Base-by-base conservation (phyloP, 495 filamentous ascomycete genomes). In the Chaetomidium leptoderma region DNA sequence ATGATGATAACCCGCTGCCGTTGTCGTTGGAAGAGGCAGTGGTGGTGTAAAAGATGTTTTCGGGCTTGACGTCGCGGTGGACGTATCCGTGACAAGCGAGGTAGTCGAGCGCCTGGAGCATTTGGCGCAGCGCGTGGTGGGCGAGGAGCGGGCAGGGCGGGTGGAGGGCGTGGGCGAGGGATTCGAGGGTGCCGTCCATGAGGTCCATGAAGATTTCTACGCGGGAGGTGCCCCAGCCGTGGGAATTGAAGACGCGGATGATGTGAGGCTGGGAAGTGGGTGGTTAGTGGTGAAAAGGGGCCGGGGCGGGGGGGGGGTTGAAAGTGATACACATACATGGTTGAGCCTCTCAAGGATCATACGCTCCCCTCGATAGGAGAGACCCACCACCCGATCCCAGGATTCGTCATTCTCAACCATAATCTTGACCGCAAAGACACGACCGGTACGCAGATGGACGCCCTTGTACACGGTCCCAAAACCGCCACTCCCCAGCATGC, bases 31-130 rank as follows among this genome's bases (percentile, higher is more conserved):
- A 29, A 3, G 10, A 0, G 23, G 26, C 3, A 24, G 40, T 14
- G 27, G 19, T 24, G 9, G n/a, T 42, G 45, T 55, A 60, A 8
- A 60, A 44, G 43, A 60, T 60, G 45, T 60, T 60, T 4, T 60
- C 44, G 4, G 58, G 58, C 27, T 60, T 60, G 8, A 60, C 14
- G 36, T 60, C 58, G 26, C 58, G 52, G 42, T 60, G 52, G 19
- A 60, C 44, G 16, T 36, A 14, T 13, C 40, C 39, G 14, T 19
- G 58, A 3, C 0, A 2, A 36, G 26, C 2, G 51, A 60, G 58
- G 52, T 50, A 55, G 36, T 24, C 51, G 35, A 60, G 58, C 19
- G 51, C 58, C 6, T 50, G 51, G 17, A 60, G 58, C 51, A 55
- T 50, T 8, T 60, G 52, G 35, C 37, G 26, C 21, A 60, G 19